Conservation (phyloP, 2,329 filamentous ascomycete genomes). For the Botrytis paeoniae region DNA sequence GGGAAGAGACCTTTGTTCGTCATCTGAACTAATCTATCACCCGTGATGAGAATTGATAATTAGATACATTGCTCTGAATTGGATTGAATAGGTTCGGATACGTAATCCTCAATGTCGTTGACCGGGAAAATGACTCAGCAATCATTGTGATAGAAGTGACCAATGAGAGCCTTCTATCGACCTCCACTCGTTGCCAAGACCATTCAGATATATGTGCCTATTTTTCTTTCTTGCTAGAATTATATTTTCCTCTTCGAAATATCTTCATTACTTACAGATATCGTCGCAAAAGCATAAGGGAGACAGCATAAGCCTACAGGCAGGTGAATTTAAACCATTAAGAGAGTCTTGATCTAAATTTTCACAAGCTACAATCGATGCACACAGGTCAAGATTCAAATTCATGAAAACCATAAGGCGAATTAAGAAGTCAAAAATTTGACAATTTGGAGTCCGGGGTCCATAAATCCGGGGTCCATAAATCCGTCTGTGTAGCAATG, state of each 20-base stretch:
- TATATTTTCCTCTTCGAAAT: neutral
- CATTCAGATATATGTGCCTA: neutral
- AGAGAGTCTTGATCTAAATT: neutral
- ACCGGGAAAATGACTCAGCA: neutral
- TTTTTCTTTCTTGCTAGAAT: neutral
- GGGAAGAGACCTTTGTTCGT: neutral
- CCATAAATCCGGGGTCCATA: neutral
- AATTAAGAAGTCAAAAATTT: neutral
- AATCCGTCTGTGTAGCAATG: neutral
- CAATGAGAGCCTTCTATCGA: neutral
- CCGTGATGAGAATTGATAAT: fast-evolving
- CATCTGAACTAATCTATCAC: neutral
- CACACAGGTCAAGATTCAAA: neutral
- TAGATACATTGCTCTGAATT: neutral
- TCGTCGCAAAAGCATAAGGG: neutral
- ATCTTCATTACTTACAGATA: neutral
- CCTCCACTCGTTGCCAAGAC: neutral
- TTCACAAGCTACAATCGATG: neutral
- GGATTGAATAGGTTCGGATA: neutral
- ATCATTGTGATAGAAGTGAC: slow-evolving; percentile 11
- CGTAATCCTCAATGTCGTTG: neutral
- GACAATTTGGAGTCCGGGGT: neutral
- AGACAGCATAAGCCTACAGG: neutral
- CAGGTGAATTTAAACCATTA: neutral
- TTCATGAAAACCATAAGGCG: neutral